Evolutionary conservation across 2,329 filamentous ascomycete species (phyloP), one percentile per base, ranked within the genome.

Genomic region (Colletotrichum incanum): DNA sequence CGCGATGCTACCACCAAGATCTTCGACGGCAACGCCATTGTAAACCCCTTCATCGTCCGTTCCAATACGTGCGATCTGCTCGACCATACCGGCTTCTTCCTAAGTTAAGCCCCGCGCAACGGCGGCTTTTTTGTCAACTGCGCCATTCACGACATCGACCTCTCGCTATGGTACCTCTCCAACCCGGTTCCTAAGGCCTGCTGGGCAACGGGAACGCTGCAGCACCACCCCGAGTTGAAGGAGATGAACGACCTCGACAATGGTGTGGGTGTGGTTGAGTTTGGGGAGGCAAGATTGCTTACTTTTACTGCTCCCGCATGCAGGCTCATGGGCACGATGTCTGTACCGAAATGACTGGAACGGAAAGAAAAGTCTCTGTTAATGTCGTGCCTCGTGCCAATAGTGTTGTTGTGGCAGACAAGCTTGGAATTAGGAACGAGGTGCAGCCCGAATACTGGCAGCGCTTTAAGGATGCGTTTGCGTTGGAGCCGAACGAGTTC

Each of bases 321-420:
- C 93, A 92, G 88, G 89, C 90, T 0, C 87, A 88, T 0, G 91
- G 91, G 0, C 91, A 93, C 79, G 88, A 92, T 73, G 91, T 93
- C 78, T 88, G 86, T 69, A 91, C 91, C 0, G 90, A 92, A 80
- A 87, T 93, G 71, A 90, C 92, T 67, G 91, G 91, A 16, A 93
- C 91, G 1, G 85, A 87, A 75, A 90, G 91, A 41, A 92, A 92
- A 78, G 77, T 93, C 4, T 82, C 85, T 1, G 84, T 93, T 71
- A 93, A 92, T 75, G 85, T 83, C 6, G 86, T 90, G 74, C 90
- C 91, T 5, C 81, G 82, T 61, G 81, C 79, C 2, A 88, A 88
- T 64, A 81, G 91, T 26, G 85, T 92, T 39, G 86, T 90, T 71
- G 82, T 88, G 58, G 86, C 89, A 76, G 83, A 89, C 74, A 61